Conservation (phyloP, 495 filamentous ascomycete species). For the Aspergillus affinis region DNA sequence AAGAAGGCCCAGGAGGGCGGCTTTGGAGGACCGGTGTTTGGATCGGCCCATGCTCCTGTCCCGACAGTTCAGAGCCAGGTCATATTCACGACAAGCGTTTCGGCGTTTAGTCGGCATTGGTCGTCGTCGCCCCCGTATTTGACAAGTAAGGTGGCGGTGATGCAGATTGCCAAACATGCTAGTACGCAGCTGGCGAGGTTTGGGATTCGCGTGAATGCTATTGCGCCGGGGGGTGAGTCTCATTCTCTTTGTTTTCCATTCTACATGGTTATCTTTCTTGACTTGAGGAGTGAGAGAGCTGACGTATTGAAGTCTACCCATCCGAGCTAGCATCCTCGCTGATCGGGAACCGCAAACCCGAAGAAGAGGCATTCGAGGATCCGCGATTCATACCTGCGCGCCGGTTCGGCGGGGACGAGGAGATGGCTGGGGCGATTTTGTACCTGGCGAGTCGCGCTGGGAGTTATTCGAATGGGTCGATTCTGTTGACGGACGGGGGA, state of each 20-base stretch:
- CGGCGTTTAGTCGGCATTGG: constrained; percentile 51
- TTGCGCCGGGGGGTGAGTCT: constrained; percentile 61
- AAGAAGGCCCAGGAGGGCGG: constrained; percentile 16
- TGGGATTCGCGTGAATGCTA: constrained; percentile 58
- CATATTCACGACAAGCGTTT: constrained; percentile 60
- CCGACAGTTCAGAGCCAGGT: constrained; percentile 49
- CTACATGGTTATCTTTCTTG: not conserved
- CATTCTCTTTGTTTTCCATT: not conserved
- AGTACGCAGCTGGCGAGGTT: constrained; percentile 52
- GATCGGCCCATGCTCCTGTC: too few species aligned
- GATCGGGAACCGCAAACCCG: constrained; percentile 8
- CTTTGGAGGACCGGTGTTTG: too few species aligned
- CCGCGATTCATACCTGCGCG: constrained; percentile 45
- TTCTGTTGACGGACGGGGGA: constrained; percentile 60
- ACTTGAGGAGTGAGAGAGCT: not conserved
- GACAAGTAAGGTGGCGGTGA: constrained; percentile 61
- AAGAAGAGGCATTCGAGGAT: constrained; percentile 38
- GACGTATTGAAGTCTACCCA: constrained; percentile 4
- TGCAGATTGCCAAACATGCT: constrained; percentile 60
- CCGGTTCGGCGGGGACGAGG: constrained; percentile 52
- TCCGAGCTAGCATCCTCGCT: constrained; percentile 13
- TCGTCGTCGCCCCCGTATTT: constrained; percentile 60
- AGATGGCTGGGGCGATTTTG: constrained; percentile 62
- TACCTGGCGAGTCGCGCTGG: constrained; percentile 63
- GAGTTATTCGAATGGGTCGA: constrained; percentile 56